phyloP scores from a whole-genome alignment of 495 filamentous ascomycete species.

The Penicillium arizonense region DNA sequence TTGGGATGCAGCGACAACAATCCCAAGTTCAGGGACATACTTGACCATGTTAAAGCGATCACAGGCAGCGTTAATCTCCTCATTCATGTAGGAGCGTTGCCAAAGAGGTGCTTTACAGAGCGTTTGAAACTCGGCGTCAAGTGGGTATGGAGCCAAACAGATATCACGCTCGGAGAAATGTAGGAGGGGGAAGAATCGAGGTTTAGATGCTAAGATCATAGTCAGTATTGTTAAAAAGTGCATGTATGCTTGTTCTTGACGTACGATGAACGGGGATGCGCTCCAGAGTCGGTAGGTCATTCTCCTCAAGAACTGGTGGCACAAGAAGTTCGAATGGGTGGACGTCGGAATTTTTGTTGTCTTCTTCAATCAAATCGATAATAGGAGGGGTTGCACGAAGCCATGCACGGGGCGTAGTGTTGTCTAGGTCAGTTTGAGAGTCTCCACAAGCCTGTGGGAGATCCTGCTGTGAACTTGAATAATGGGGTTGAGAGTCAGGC shows the following conservation, averaged over 20 bases:
- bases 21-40: conserved; percentile 73
- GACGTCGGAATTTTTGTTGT: conserved; percentile 6
- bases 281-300: no score
- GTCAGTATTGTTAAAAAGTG: background rate
- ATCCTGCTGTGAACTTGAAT: background rate
- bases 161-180: conserved; percentile 59
- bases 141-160: conserved; percentile 50
- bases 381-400: conserved; percentile 4
- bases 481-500: background rate
- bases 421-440: background rate
- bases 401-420: background rate
- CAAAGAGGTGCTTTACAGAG: conserved; percentile 48
- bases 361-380: conserved; percentile 16
- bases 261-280: conserved; percentile 17
- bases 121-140: conserved; percentile 43
- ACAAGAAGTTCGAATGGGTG: background rate
- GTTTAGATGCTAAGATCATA: conserved; percentile 7
- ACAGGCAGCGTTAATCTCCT: conserved; percentile 38
- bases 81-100: conserved; percentile 34
- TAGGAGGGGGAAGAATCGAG: conserved; percentile 47
- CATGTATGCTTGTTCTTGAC: background rate
- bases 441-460: background rate
- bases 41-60: conserved; percentile 76
- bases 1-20: conserved; percentile 72
- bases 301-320: no score